Conservation (phyloP, 2,329 filamentous ascomycete species). For the Sporothrix euskadiensis region DNA sequence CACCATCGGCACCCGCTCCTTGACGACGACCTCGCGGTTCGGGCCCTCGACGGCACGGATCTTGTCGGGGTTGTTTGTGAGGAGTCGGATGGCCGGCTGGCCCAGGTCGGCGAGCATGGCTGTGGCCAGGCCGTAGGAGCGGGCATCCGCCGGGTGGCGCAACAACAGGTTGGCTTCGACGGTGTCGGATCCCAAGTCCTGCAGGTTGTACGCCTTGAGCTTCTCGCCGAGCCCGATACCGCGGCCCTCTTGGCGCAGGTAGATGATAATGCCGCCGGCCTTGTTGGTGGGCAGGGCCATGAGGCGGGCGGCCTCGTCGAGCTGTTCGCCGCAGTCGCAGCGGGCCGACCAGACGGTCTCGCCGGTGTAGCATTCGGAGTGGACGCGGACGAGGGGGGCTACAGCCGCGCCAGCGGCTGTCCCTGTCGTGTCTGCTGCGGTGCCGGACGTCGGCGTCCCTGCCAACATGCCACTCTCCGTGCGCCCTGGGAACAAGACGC, state of each 20-base stretch:
- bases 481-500: slow-evolving; percentile 81
- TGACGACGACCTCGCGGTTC: slow-evolving; percentile 81
- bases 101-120: slow-evolving; percentile 89
- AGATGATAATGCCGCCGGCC: slow-evolving; percentile 87
- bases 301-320: slow-evolving; percentile 90
- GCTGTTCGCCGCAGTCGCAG: slow-evolving; percentile 96
- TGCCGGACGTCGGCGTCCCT: slow-evolving; percentile 14
- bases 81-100: slow-evolving; percentile 71
- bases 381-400: slow-evolving; percentile 84
- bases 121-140: slow-evolving; percentile 94
- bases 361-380: slow-evolving; percentile 97
- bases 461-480: slow-evolving; percentile 66
- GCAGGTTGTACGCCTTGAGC: slow-evolving; percentile 95
- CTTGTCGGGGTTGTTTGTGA: slow-evolving; percentile 98
- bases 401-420: slow-evolving; percentile 2
- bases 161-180: slow-evolving; percentile 93
- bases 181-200: slow-evolving; percentile 95
- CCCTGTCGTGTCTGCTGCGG: background rate
- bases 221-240: slow-evolving; percentile 95
- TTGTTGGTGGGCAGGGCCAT: slow-evolving; percentile 72
- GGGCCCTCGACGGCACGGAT: slow-evolving; percentile 91
- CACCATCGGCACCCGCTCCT: slow-evolving; percentile 91
- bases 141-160: slow-evolving; percentile 88
- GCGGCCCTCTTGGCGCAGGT: slow-evolving; percentile 91
- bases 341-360: slow-evolving; percentile 98